Evolutionary conservation across 768 basidiomycete species (phyloP).

Genomic region (Paxillus ammoniavirescens): DNA sequence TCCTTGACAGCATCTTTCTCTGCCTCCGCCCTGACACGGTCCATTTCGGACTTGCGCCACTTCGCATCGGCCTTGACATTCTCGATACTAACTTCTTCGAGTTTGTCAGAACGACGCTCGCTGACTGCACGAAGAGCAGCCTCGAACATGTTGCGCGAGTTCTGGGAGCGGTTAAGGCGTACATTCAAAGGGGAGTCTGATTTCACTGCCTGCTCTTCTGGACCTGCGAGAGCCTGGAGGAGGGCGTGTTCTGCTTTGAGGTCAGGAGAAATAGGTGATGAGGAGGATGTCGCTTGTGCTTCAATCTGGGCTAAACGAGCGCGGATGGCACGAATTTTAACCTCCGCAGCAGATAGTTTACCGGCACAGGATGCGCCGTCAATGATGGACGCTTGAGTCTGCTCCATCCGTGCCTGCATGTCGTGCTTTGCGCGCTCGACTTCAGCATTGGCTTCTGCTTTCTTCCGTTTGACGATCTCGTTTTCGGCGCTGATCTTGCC

Average conservation of each 20-base stretch:
- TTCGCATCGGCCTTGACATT: constrained; percentile 70
- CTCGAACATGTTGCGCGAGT: constrained; percentile 79
- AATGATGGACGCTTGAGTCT: constrained; percentile 65
- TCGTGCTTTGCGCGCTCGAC: constrained; percentile 73
- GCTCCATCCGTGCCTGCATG: constrained; percentile 67
- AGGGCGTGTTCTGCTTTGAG: constrained; percentile 73
- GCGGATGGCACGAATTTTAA: constrained; percentile 63
- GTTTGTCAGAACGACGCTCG: constrained; percentile 73
- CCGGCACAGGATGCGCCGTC: constrained; percentile 78
- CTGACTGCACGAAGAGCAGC: constrained; percentile 82
- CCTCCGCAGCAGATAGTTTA: constrained; percentile 66
- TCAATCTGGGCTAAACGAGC: constrained; percentile 61
- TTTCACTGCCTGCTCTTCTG: constrained; percentile 69
- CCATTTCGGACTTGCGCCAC: constrained; percentile 68
- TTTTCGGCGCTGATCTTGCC: constrained; percentile 64
- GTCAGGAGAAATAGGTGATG: constrained; percentile 46
- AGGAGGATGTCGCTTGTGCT: constrained; percentile 35
- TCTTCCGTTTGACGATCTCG: constrained; percentile 64
- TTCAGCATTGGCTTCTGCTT: constrained; percentile 67
- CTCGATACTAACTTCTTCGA: constrained; percentile 69
- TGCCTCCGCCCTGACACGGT: constrained; percentile 60
- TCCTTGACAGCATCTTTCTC: constrained; percentile 63
- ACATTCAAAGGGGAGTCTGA: constrained; percentile 55
- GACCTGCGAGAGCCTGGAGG: constrained; percentile 59
- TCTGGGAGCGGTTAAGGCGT: constrained; percentile 66